Base-by-base conservation (phyloP, 192 early-diverging fungal genomes). In the Coemansia sp. region DNA sequence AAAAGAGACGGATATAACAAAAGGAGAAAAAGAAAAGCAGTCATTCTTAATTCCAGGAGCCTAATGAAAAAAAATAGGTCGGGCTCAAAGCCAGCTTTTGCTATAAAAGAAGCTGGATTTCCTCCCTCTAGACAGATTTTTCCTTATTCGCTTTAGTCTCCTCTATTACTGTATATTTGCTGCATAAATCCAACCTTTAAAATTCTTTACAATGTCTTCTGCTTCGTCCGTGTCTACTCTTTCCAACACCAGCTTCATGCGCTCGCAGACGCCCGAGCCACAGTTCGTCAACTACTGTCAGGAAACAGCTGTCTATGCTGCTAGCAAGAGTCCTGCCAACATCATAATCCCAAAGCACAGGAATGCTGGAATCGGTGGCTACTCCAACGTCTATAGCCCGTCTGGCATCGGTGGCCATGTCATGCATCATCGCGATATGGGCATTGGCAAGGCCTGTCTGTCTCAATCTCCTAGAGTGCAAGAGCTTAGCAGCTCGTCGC, bases 371-470 rank as follows among this genome's bases (percentile, higher is more conserved):
- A 69, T 74, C 27, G 71, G 71, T 52, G 71, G 71, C 0, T 47
- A 58, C 55, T 55, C 62, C 1, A 58, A 22, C 4, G 10, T 45
- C 3, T 55, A 71, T 39, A 45, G 20, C 20, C 24, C 29, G 14
- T 70, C 68, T 13, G 61, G 61, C 4, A 70, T 70, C 18, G 68
- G 68, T 14, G 61, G 63, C 0, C 65, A 74, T 39, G 56, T 67
- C 14, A 55, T 16, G 2, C 61, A 61, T 24, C 61, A 49, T 11
- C 23, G 53, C 18, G 62, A 68, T 7, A 67, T 61, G 24, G 71
- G 71, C 0, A 74, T 74, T 0, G 71, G 71, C 50, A 74, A 74
- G 39, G 61, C 64, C 7, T 74, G 71, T 29, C 8, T 69, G 29
- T 29, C 55, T 9, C 20, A 16, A 6, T 45, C 36, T 4, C 34